Conservation (phyloP, 495 filamentous ascomycete genomes). For the Aspergillus heteromorphus region DNA sequence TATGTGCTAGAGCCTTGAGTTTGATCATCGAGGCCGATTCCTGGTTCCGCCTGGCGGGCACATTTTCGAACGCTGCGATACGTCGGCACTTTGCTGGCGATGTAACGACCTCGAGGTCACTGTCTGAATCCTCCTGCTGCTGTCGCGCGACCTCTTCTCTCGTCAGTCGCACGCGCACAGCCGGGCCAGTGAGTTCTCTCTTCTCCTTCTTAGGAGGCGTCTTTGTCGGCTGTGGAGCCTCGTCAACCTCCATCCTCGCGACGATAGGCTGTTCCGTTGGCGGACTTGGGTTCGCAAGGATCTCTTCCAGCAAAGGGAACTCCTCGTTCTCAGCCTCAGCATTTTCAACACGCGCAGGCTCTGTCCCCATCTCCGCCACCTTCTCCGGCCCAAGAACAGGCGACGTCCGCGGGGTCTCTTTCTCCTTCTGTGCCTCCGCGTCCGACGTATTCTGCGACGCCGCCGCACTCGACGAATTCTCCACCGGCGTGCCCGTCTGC, state of each 20-base stretch:
- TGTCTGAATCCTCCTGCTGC: slow-evolving; percentile 55
- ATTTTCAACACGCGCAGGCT: background rate
- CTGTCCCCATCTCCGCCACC: slow-evolving; percentile 16
- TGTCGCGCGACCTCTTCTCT: slow-evolving; percentile 33
- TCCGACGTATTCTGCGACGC: slow-evolving; percentile 47
- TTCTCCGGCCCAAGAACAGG: slow-evolving; percentile 31
- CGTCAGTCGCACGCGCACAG: slow-evolving; percentile 37
- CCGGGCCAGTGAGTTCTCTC: slow-evolving; percentile 19
- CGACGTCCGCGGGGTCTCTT: slow-evolving; percentile 49
- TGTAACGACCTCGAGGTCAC: slow-evolving; percentile 59
- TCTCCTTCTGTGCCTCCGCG: slow-evolving; percentile 33
- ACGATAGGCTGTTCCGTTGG: slow-evolving; percentile 6
- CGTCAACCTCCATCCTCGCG: slow-evolving; percentile 1
- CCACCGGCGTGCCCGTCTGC: slow-evolving; percentile 14
- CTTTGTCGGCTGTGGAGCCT: slow-evolving; percentile 1
- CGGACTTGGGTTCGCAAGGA: slow-evolving; percentile 7
- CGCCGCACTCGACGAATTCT: slow-evolving; percentile 36
- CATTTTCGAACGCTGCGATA: slow-evolving; percentile 61
- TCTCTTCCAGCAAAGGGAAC: slow-evolving; percentile 18
- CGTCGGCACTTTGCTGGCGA: slow-evolving; percentile 37
- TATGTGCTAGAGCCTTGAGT: slow-evolving; percentile 67
- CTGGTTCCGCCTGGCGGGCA: slow-evolving; percentile 51
- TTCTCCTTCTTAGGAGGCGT: slow-evolving; percentile 10
- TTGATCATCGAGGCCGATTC: slow-evolving; percentile 62
- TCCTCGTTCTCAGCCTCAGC: slow-evolving; percentile 5